Evolutionary conservation across 495 filamentous ascomycete genomes (phyloP), one percentile per base, ranked within the genome.

Genomic region (Annulohypoxylon bovei): DNA sequence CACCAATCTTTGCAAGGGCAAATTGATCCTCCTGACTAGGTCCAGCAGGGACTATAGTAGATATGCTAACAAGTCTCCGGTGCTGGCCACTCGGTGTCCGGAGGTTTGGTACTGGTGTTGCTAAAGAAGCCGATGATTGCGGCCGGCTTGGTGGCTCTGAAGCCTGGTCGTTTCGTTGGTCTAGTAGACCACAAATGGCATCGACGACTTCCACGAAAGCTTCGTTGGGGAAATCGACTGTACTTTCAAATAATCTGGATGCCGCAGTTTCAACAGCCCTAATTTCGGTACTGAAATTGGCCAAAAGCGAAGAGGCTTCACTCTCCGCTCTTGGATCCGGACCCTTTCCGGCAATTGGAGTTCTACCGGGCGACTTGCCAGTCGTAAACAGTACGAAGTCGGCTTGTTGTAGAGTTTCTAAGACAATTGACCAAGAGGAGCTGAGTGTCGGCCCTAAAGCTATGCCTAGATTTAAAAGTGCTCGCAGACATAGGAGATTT

Each of bases 381-480:
- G 82, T 83, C 14, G 86, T 83, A 53, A 91, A 92, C 54, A 97
- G 84, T 12, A 98, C 87, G 50, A 95, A 86, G 73, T 97, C 95
- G 6, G 94, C 94, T 76, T 97, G 91, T 71, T 97, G 92, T 4
- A 98, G 82, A 0, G 93, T 96, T 68, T 97, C 94, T 1, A 98
- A 82, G 18, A 98, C 81, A 59, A 99, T 98, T 1, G 88, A 88
- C 93, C 95, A 98, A 23, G 94, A 92, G 16, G 84, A 83, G 30
- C 91, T 90, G 16, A 99, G 82, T 3, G 92, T 95, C 5, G 95
- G 93, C 0, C 95, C 95, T 6, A 99, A 81, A 39, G 95, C 96
- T 75, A 98, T 99, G 2, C 96, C 95, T 11, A 99, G 81, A 70
- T 99, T 98, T 3, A 99, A 83, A 12, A 98, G 84, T 54, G 95